These are phyloP conservation scores for Rickenella mellea DNA, from an alignment of 768 basidiomycete species.

Conservation along the genomic window DNA sequence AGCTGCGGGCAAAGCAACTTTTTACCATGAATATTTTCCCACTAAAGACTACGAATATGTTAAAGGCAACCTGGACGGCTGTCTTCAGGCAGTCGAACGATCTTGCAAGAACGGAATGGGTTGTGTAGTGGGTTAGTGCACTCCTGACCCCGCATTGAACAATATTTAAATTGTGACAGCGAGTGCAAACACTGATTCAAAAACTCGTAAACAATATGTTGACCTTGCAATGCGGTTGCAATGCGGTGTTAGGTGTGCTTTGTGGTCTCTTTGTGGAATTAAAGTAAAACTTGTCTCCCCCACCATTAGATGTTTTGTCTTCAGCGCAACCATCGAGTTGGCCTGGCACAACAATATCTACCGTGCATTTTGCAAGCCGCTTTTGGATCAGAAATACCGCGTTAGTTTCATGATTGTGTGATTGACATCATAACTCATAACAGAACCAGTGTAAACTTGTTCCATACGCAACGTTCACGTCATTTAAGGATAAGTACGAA, in stretches of 20 bases:
- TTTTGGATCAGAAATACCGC: not conserved
- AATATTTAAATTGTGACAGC: constrained; percentile 33
- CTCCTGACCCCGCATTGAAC: not conserved
- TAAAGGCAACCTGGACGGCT: constrained; percentile 71
- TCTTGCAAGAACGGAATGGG: constrained; percentile 46
- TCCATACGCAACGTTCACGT: constrained; percentile 49
- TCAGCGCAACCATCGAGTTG: constrained; percentile 67
- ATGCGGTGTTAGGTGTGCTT: constrained; percentile 44
- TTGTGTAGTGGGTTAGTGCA: constrained; percentile 66
- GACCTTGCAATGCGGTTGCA: constrained; percentile 48
- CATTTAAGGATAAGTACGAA: constrained; percentile 54
- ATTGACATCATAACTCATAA: not conserved
- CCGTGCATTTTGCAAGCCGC: constrained; percentile 39
- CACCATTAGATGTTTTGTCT: constrained; percentile 57
- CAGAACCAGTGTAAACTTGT: constrained; percentile 39
- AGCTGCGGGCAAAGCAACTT: constrained; percentile 71
- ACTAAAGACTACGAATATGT: constrained; percentile 67
- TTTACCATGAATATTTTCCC: constrained; percentile 63
- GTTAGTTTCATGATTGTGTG: not conserved
- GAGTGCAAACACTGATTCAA: constrained; percentile 79
- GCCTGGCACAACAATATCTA: constrained; percentile 94
- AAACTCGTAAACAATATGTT: constrained; percentile 65
- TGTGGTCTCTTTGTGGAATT: not conserved
- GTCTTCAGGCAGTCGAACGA: constrained; percentile 53
- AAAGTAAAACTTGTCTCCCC: not conserved